Evolutionary conservation across 257 asterid species (phyloP).

Genomic region (Linderniella brevidens): DNA sequence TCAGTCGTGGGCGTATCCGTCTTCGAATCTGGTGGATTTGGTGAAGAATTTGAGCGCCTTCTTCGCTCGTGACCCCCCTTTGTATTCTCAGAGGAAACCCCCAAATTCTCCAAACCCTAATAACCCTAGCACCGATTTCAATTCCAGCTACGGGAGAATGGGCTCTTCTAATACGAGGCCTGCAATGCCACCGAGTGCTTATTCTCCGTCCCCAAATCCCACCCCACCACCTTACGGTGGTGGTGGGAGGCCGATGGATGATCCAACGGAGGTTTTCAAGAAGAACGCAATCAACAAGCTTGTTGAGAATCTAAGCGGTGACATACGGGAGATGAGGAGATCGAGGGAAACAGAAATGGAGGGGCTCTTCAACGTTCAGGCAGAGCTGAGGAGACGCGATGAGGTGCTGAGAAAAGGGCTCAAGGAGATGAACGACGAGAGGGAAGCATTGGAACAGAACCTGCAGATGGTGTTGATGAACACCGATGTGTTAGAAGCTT

Average conservation of each 20-base stretch:
- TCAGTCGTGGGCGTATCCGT: constrained; percentile 72
- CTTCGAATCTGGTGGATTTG: constrained; percentile 66
- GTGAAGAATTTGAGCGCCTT: constrained; percentile 36
- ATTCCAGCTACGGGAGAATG: constrained; percentile 18
- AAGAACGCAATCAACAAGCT: constrained; percentile 40
- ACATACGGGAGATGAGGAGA: constrained; percentile 50
- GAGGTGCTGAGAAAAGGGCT: constrained; percentile 44
- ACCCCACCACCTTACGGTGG: constrained; percentile 58
- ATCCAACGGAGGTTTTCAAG: constrained; percentile 50
- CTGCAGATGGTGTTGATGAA: constrained; percentile 78
- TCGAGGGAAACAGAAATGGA: constrained; percentile 65
- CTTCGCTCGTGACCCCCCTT: constrained; percentile 83
- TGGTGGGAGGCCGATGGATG: constrained; percentile 42
- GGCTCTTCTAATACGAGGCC: constrained; percentile 35
- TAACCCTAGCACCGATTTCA: constrained; percentile 24
- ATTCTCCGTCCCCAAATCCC: constrained; percentile 38
- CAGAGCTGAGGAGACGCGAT: constrained; percentile 45
- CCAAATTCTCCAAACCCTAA: constrained; percentile 12
- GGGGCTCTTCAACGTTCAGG: constrained; percentile 46
- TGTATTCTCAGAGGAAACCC: constrained; percentile 51
- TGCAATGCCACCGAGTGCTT: constrained; percentile 52
- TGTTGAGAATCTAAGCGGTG: constrained; percentile 37
- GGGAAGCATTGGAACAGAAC: constrained; percentile 85
- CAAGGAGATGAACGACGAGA: constrained; percentile 81
- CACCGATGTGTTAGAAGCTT: constrained; percentile 45